Conservation (phyloP, 2,329 filamentous ascomycete species). For the Aspergillus vadensis region DNA sequence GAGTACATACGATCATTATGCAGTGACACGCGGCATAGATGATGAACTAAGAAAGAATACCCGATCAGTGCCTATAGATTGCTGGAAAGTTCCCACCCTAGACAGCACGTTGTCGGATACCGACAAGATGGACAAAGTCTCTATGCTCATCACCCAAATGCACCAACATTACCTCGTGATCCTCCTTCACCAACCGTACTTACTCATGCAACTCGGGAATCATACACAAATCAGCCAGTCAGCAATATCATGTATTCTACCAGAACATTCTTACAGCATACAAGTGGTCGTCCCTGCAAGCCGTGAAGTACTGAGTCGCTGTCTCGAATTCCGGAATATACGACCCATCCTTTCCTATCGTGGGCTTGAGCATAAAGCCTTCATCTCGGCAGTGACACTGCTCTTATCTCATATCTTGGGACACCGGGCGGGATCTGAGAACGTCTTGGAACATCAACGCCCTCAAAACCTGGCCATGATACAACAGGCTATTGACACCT, state of each 20-base stretch:
- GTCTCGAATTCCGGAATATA: constrained; percentile 1
- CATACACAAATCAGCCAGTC: no score
- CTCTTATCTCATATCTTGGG: background rate
- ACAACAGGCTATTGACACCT: background rate
- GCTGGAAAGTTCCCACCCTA: background rate
- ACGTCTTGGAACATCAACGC: background rate
- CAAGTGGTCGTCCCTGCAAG: background rate
- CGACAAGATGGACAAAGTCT: background rate
- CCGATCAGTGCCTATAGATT: background rate
- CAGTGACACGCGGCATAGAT: background rate
- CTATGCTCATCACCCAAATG: constrained; percentile 4
- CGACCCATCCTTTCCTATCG: constrained; percentile 1
- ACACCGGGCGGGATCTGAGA: background rate
- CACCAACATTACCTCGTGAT: constrained; percentile 5
- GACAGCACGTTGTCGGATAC: background rate
- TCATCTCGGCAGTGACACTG: background rate
- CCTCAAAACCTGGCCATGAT: background rate
- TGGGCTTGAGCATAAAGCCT: constrained; percentile 1
- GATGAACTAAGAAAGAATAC: background rate
- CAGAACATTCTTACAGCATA: background rate
- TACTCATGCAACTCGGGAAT: background rate
- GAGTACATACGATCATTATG: background rate
- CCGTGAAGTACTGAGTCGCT: constrained; percentile 1
- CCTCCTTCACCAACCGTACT: background rate
- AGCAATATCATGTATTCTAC: no score